Evolutionary conservation across 176 grass and related monocot species (phyloP), one percentile per base, ranked within the genome.

Genomic region (Oryza coarctata): DNA sequence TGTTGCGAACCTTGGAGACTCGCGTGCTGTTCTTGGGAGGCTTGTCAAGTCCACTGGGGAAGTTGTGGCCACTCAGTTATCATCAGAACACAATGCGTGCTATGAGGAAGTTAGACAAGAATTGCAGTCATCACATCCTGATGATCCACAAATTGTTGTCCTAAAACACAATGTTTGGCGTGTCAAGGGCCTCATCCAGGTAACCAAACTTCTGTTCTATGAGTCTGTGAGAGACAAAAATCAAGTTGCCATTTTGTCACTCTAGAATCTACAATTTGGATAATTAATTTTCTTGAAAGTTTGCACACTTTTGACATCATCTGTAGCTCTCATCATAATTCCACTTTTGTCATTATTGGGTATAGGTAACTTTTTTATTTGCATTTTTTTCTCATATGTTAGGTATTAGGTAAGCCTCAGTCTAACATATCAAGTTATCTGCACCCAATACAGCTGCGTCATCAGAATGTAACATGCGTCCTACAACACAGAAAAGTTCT

Each of bases 151-250:
- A 12, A 88, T 97, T 41, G 91, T 96, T 80, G 84, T 97, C 80
- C 87, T 97, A 9, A 97, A 94, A 75, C 94, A 97, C 86, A 91
- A 97, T 25, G 91, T 97, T 47, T 97, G 94, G 94, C 94, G 94
- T 14, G 89, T 97, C 74, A 97, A 97, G 84, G 94, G 94, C 60
- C 67, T 97, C 76, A 97, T 97, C 44, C 94, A 97, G 94, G 94
- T 90, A 86, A 12, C 44, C 2, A 68, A 75, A 86, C 7, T 28
- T 79, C 36, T 83, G 8, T 61, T 50, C 60, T n/a, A n/a, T 60
- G 55, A 60, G 6, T 9, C 55, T 39, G 34, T 26, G 62, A 39
- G 43, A 13, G 2, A 3, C 3, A 74, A 74, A 68, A 49, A 73
- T 67, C 32, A 82, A 47, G 3, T 80, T 73, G 52, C 47, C 70